A percentile compares a stretch with the other conserved stretches of the same genome.
Evolutionary conservation across 1,139 yeast genomes (phyloP).

Genomic region (Geotrichum restrictum): DNA sequence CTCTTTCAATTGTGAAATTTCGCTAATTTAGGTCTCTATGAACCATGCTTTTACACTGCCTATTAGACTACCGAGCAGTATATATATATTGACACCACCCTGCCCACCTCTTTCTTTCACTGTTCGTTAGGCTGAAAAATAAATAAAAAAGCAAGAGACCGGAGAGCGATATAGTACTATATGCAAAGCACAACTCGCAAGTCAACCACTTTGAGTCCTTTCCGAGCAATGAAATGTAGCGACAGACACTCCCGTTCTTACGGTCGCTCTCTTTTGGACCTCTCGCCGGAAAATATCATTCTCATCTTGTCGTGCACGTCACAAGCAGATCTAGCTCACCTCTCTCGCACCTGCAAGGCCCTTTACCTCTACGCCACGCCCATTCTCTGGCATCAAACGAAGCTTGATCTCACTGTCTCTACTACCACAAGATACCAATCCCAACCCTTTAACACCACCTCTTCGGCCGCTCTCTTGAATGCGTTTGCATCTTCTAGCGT

Average conservation of each 20-base stretch:
- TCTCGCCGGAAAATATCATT: neutral
- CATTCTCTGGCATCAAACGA: neutral
- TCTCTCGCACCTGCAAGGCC: neutral
- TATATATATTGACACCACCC: too few species aligned
- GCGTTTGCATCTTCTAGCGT: neutral
- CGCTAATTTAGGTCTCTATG: too few species aligned
- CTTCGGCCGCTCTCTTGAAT: neutral
- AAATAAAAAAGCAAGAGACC: too few species aligned
- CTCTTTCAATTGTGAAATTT: too few species aligned
- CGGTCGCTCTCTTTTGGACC: neutral
- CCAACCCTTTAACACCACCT: neutral
- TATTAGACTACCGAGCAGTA: too few species aligned
- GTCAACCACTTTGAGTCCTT: too few species aligned
- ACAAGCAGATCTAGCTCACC: neutral
- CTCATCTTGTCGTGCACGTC: neutral
- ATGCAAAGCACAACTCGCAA: too few species aligned
- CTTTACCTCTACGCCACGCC: slow-evolving; percentile 3
- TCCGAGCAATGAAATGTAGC: too few species aligned
- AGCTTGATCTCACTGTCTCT: neutral
- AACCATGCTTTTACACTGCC: too few species aligned
- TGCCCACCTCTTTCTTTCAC: too few species aligned
- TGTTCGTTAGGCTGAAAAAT: too few species aligned
- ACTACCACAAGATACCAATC: neutral
- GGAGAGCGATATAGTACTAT: too few species aligned
- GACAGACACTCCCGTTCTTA: neutral